Evolutionary conservation across 371 early-diverging fungal species (phyloP).

Genomic region (Apophysomyces ossiformis): DNA sequence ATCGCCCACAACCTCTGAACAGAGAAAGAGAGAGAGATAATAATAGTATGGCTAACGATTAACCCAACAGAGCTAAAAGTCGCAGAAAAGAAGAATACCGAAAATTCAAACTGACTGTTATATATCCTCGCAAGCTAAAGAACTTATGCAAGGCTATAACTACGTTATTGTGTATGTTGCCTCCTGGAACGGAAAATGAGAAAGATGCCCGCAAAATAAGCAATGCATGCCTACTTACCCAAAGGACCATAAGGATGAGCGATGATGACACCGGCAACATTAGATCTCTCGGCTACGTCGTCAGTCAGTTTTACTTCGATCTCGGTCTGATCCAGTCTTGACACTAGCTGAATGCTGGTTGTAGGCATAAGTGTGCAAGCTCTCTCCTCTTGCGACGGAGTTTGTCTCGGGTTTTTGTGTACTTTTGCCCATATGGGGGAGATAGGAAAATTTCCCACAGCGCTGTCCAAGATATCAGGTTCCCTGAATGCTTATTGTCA

Average conservation of each 20-base stretch:
- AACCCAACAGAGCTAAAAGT: background rate
- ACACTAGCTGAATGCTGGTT: background rate
- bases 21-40: background rate
- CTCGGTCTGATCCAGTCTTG: background rate
- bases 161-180: conserved; percentile 50
- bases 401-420: background rate
- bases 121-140: conserved; percentile 32
- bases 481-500: too few species aligned
- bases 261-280: conserved; percentile 26
- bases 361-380: background rate
- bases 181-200: conserved; percentile 26
- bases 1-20: conserved; percentile 55
- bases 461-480: too few species aligned
- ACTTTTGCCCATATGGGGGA: background rate
- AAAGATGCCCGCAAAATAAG: background rate
- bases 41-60: background rate
- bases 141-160: conserved; percentile 38
- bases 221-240: conserved; percentile 26
- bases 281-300: background rate
- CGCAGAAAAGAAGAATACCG: conserved; percentile 30
- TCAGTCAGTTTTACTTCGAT: background rate
- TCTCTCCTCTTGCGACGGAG: background rate
- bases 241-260: conserved; percentile 56
- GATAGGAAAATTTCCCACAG: too few species aligned
- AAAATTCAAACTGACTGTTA: conserved; percentile 54